Evolutionary conservation across 176 grass and related monocot genomes (phyloP).

Genomic region (Aegilops longissima): DNA sequence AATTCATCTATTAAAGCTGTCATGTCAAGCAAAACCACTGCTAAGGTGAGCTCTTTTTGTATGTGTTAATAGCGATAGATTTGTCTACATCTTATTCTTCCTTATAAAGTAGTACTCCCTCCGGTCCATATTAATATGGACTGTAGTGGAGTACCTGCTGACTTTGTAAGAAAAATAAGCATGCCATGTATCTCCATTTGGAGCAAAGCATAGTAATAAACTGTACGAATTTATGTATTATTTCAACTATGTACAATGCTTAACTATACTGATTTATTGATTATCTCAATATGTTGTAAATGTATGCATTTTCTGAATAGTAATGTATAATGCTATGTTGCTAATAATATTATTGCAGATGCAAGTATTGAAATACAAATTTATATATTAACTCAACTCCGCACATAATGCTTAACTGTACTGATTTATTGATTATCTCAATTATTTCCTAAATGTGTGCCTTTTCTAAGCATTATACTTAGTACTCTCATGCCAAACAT

Average conservation of each 20-base stretch:
- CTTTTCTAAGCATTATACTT: background rate
- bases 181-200: background rate
- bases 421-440: background rate
- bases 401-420: background rate
- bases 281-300: background rate
- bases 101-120: no score
- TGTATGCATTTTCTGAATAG: background rate
- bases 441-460: background rate
- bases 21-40: slow-evolving; percentile 37
- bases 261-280: background rate
- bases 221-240: background rate
- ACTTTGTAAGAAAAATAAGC: background rate
- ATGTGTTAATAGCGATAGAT: background rate
- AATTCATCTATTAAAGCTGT: slow-evolving; percentile 32
- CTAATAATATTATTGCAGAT: background rate
- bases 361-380: background rate
- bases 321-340: background rate
- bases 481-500: background rate
- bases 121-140: no score
- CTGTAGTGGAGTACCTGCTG: background rate
- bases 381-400: slow-evolving; percentile 8
- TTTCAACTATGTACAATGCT: slow-evolving; percentile 5
- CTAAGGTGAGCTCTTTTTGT: slow-evolving; percentile 47
- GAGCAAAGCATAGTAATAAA: background rate
- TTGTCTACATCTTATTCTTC: background rate